Evolutionary conservation across 768 basidiomycete species (phyloP).

Genomic region (Macrolepiota fuliginosa): DNA sequence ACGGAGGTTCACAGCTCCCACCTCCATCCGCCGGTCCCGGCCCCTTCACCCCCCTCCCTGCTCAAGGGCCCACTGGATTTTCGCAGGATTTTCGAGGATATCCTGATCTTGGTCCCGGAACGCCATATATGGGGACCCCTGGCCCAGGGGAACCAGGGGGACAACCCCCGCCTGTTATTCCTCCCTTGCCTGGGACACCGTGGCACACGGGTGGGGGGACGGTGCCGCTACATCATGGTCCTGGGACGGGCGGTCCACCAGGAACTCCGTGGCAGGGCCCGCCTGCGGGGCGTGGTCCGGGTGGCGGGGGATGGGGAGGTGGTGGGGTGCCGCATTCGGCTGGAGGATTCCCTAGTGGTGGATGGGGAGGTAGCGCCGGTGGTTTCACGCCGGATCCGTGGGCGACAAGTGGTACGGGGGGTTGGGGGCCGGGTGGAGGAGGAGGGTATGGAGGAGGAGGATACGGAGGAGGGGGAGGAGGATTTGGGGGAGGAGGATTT

Average conservation of each 20-base stretch:
- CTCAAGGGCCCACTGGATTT: neutral
- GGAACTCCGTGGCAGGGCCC: neutral
- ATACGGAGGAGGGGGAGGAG: too few relatives aligned
- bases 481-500: too few relatives aligned
- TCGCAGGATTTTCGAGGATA: slow-evolving; percentile 12
- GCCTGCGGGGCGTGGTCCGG: neutral
- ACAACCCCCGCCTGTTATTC: neutral
- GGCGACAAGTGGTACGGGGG: neutral
- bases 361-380: neutral
- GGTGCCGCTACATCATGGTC: slow-evolving; percentile 4
- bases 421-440: too few relatives aligned
- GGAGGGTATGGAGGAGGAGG: too few relatives aligned
- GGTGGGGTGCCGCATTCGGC: slow-evolving; percentile 1
- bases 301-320: neutral
- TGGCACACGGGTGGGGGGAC: slow-evolving; percentile 1
- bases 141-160: neutral
- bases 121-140: neutral
- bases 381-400: neutral
- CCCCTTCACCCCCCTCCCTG: slow-evolving; percentile 1
- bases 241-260: neutral
- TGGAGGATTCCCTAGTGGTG: slow-evolving; percentile 3
- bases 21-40: neutral
- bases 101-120: neutral
- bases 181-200: neutral
- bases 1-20: slow-evolving; percentile 1